These are phyloP conservation scores for Biscutella laevigata DNA, from an alignment of 441 rosid genomes.

Conservation along the genomic window DNA sequence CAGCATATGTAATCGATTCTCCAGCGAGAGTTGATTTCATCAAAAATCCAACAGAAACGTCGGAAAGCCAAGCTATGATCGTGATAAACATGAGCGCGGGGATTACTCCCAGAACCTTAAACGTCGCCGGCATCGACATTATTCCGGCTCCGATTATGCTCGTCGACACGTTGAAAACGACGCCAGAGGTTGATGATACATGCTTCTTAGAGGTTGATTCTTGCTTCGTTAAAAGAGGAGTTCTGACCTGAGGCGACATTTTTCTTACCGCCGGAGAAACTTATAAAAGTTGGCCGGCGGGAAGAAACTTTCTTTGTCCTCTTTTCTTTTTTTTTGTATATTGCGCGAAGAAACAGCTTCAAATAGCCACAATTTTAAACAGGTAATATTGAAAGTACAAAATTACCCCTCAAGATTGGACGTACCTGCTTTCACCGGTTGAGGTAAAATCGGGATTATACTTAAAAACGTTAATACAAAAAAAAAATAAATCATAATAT, in stretches of 20 bases:
- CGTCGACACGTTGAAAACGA: constrained; percentile 77
- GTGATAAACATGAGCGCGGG: constrained; percentile 59
- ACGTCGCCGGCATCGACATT: constrained; percentile 84
- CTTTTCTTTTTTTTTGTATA: background rate
- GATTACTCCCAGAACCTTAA: constrained; percentile 64
- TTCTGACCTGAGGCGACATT: constrained; percentile 39
- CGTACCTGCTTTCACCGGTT: background rate
- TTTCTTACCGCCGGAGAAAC: constrained; percentile 13
- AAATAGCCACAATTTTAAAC: constrained; percentile 13
- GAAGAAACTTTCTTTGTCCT: background rate
- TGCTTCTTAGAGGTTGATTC: constrained; percentile 19
- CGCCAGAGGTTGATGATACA: constrained; percentile 47
- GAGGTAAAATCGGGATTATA: constrained; percentile 3
- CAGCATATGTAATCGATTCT: constrained; percentile 48
- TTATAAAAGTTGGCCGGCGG: background rate
- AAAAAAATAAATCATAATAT: background rate
- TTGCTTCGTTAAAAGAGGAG: constrained; percentile 44
- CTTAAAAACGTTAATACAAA: background rate
- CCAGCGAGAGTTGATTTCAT: constrained; percentile 64
- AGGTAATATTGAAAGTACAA: background rate
- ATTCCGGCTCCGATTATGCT: constrained; percentile 82
- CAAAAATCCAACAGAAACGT: constrained; percentile 54
- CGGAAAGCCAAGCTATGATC: constrained; percentile 53
- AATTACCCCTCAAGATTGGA: background rate
- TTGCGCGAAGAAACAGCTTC: constrained; percentile 3